These are phyloP conservation scores for Chalara sp. DNA, from an alignment of 2,329 filamentous ascomycete species.

Conservation along the genomic window DNA sequence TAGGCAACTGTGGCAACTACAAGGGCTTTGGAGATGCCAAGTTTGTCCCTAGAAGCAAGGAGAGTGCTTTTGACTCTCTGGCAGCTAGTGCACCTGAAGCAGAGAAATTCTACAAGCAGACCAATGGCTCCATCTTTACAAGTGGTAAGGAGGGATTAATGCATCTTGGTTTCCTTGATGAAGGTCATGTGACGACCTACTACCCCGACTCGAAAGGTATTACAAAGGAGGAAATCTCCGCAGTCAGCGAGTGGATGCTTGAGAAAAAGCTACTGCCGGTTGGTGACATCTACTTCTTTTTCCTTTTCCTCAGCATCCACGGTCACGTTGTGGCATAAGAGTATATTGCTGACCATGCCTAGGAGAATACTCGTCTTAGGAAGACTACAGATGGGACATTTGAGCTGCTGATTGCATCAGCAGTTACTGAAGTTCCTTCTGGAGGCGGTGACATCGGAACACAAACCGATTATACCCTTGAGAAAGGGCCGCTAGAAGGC, in stretches of 20 bases:
- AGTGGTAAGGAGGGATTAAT: slow-evolving; percentile 56
- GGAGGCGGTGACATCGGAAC: slow-evolving; percentile 64
- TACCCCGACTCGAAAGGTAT: slow-evolving; percentile 72
- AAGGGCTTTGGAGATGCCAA: slow-evolving; percentile 84
- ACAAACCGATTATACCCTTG: slow-evolving; percentile 52
- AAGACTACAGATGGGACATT: slow-evolving; percentile 60
- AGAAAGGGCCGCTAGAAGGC: slow-evolving; percentile 53
- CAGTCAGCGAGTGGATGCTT: slow-evolving; percentile 66
- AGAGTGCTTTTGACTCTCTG: slow-evolving; percentile 57
- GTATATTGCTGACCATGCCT: neutral
- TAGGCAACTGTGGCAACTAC: slow-evolving; percentile 76
- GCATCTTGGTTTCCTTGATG: slow-evolving; percentile 69
- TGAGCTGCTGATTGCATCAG: slow-evolving; percentile 70
- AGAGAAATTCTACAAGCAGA: slow-evolving; percentile 57
- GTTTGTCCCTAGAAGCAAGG: slow-evolving; percentile 66
- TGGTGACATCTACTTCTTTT: slow-evolving; percentile 1
- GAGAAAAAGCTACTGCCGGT: slow-evolving; percentile 58
- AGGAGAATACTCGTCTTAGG: slow-evolving; percentile 69
- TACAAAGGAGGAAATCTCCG: slow-evolving; percentile 67
- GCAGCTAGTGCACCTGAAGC: slow-evolving; percentile 54
- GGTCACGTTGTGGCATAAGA: too few species aligned
- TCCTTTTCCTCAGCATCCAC: too few species aligned
- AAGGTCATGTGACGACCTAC: slow-evolving; percentile 74
- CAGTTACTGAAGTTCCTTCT: slow-evolving; percentile 48
- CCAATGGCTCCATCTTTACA: slow-evolving; percentile 67